Percentiles rank a stretch among this genome's conserved stretches.
Conservation (phyloP, 352 stramenopile species). For the Phytophthora sansomeana region DNA sequence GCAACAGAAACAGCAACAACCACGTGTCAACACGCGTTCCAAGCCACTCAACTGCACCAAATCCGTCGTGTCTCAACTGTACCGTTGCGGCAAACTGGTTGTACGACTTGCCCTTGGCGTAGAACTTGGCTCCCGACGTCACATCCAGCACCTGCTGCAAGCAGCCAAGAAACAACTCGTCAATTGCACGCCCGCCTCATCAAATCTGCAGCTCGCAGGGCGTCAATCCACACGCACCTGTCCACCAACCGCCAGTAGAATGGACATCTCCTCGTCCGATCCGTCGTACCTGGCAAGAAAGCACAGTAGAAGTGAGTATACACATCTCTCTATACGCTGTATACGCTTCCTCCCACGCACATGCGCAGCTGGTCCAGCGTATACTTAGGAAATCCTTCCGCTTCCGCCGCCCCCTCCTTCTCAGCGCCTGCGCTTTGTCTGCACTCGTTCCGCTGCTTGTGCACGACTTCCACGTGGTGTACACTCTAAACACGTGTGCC, state of each 20-base stretch:
- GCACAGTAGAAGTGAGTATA: conserved; percentile 12
- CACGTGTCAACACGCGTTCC: conserved; percentile 15
- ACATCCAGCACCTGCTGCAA: conserved; percentile 69
- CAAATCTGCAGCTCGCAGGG: not conserved
- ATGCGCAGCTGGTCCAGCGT: conserved; percentile 72
- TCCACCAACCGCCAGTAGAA: conserved; percentile 73
- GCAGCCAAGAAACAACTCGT: conserved; percentile 7
- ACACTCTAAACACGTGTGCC: not conserved
- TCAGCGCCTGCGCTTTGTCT: conserved; percentile 28
- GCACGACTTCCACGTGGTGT: conserved; percentile 24
- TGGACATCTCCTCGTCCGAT: conserved; percentile 64
- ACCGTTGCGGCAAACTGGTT: conserved; percentile 77
- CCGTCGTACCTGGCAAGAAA: conserved; percentile 64
- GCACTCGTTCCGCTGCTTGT: conserved; percentile 29
- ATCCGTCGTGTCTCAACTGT: conserved; percentile 9
- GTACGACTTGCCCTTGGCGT: conserved; percentile 77
- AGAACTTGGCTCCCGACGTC: conserved; percentile 76
- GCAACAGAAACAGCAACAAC: conserved; percentile 8
- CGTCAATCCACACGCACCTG: conserved; percentile 54
- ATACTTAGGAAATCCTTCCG: conserved; percentile 54
- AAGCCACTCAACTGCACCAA: too few species aligned
- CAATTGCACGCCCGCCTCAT: too few species aligned
- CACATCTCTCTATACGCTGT: not conserved
- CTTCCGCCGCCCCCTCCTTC: conserved; percentile 27
- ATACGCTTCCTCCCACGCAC: conserved; percentile 29